These are phyloP conservation scores for Cyberlindnera sargentensis DNA, from an alignment of 805 yeast species.

Conservation along the genomic window DNA sequence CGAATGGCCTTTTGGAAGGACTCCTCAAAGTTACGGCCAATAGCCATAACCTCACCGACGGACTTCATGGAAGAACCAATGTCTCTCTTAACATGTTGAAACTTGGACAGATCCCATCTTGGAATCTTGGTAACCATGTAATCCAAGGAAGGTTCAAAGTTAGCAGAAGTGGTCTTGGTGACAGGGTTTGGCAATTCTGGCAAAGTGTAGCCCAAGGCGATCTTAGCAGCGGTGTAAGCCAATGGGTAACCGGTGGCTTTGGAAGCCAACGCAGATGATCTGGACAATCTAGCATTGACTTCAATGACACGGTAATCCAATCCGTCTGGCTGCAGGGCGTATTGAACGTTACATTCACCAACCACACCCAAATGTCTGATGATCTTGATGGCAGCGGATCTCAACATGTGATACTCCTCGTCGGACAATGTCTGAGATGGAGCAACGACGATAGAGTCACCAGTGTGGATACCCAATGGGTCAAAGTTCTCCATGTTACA, in stretches of 20 bases:
- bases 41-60: conserved; percentile 99
- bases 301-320: conserved; percentile 94
- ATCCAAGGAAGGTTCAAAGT: conserved; percentile 95
- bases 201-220: conserved; percentile 88
- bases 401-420: conserved; percentile 96
- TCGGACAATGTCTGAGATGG: conserved; percentile 97
- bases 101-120: conserved; percentile 95
- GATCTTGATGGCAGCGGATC: conserved; percentile 95
- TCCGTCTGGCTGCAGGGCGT: conserved; percentile 93
- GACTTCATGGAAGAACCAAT: conserved; percentile 97
- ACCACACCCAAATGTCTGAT: conserved; percentile 97
- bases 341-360: conserved; percentile 98
- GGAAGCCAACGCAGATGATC: conserved; percentile 97
- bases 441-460: conserved; percentile 98
- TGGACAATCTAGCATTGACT: conserved; percentile 93
- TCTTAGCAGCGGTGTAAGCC: conserved; percentile 97
- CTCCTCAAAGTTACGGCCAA: conserved; percentile 96
- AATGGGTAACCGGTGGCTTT: conserved; percentile 98
- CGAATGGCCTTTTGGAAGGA: conserved; percentile 96
- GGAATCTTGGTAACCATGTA: conserved; percentile 97
- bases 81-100: conserved; percentile 89
- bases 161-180: conserved; percentile 92
- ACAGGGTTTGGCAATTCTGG: conserved; percentile 96
- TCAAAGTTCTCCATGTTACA: conserved; percentile 99
- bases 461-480: conserved; percentile 97